A percentile compares a stretch with the other conserved stretches of the same genome.
These are phyloP conservation scores for Helotiales sp. DNA, from an alignment of 2,329 filamentous ascomycete species.

Conservation along the genomic window DNA sequence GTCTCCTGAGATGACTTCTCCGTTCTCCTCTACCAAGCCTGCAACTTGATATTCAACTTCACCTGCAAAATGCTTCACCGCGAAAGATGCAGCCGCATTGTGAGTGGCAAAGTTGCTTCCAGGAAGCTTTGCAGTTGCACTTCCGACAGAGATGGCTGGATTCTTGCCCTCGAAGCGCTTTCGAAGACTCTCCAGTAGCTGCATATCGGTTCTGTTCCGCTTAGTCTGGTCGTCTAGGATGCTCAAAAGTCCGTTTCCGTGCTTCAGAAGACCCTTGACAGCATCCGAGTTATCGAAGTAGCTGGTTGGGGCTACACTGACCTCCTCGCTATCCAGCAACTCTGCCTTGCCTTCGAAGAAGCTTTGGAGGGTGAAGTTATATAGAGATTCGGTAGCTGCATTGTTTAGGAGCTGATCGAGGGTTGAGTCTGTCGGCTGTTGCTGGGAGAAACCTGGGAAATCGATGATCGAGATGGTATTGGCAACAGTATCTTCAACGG, in stretches of 20 bases:
- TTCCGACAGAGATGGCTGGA: conserved; percentile 80
- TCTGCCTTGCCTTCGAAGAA: conserved; percentile 97
- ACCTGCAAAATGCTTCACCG: conserved; percentile 92
- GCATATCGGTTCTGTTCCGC: conserved; percentile 84
- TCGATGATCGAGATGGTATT: conserved; percentile 97
- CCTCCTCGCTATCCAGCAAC: conserved; percentile 91
- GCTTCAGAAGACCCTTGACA: conserved; percentile 87
- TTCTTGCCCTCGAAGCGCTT: conserved; percentile 97
- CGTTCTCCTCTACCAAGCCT: conserved; percentile 91
- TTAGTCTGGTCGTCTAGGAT: conserved; percentile 96
- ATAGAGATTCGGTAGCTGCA: conserved; percentile 87
- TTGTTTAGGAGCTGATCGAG: conserved; percentile 96
- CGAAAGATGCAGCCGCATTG: conserved; percentile 81
- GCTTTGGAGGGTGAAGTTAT: conserved; percentile 91
- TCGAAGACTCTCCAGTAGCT: conserved; percentile 86
- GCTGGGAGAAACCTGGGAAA: conserved; percentile 92
- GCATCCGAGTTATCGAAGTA: conserved; percentile 99
- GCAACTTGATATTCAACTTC: conserved; percentile 93
- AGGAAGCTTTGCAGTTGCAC: conserved; percentile 75
- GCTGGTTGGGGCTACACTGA: conserved; percentile 85
- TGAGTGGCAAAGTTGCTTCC: conserved; percentile 90
- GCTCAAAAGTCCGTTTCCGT: conserved; percentile 88
- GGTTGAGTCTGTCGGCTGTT: conserved; percentile 80
- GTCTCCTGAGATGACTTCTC: conserved; percentile 93
- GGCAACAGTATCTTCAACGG: conserved; percentile 82